Percentiles rank a stretch among this genome's conserved stretches.
These are phyloP conservation scores for Fusarium acutatum DNA, from an alignment of 2,329 filamentous ascomycete genomes.

Conservation along the genomic window DNA sequence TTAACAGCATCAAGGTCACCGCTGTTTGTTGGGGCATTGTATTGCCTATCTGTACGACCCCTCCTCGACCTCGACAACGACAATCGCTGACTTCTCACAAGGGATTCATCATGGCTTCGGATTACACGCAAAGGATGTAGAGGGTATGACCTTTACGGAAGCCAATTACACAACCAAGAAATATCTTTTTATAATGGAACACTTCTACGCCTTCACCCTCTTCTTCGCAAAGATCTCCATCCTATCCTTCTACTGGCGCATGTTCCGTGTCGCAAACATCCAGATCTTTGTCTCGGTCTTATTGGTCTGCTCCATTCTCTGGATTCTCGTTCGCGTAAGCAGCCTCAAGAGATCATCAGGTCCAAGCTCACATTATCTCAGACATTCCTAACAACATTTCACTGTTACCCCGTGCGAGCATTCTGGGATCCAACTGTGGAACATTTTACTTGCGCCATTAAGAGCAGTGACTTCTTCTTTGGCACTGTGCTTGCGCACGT, in stretches of 20 bases:
- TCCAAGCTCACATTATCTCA: neutral
- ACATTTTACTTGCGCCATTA: slow-evolving; percentile 38
- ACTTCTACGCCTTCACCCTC: slow-evolving; percentile 43
- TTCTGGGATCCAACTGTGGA: slow-evolving; percentile 25
- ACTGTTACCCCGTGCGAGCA: slow-evolving; percentile 25
- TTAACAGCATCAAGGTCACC: slow-evolving; percentile 10
- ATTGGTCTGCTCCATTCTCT: slow-evolving; percentile 38
- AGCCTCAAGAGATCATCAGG: neutral
- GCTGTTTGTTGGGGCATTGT: slow-evolving; percentile 26
- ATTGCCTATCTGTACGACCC: slow-evolving; percentile 21
- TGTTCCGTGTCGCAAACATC: slow-evolving; percentile 43
- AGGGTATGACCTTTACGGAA: slow-evolving; percentile 2
- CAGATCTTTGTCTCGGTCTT: slow-evolving; percentile 37
- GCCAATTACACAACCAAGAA: slow-evolving; percentile 21
- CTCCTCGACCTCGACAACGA: neutral
- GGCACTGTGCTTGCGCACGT: slow-evolving; percentile 38
- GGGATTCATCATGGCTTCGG: slow-evolving; percentile 32
- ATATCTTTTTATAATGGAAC: slow-evolving; percentile 38
- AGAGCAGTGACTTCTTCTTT: slow-evolving; percentile 28
- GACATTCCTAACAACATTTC: slow-evolving; percentile 21
- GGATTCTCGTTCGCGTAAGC: slow-evolving; percentile 39
- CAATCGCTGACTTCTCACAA: slow-evolving; percentile 8
- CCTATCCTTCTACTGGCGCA: slow-evolving; percentile 45
- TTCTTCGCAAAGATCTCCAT: slow-evolving; percentile 44
- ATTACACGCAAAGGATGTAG: slow-evolving; percentile 21